These are phyloP conservation scores for Debaryomyces subglobosus DNA, from an alignment of 1,139 yeast species.

Conservation along the genomic window DNA sequence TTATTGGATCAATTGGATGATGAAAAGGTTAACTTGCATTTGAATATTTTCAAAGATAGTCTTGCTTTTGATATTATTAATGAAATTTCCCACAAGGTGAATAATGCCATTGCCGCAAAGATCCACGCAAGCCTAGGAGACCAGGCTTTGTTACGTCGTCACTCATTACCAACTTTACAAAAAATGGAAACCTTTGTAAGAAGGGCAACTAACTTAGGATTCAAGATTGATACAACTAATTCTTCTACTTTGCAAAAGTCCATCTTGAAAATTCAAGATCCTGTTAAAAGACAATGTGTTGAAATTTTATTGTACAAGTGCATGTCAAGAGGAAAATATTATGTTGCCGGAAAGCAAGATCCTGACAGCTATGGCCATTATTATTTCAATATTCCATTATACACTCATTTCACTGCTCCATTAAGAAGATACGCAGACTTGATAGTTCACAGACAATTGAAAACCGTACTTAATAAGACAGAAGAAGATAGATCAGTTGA, in stretches of 20 bases:
- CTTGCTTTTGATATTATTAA: conserved; percentile 62
- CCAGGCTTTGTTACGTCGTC: conserved; percentile 82
- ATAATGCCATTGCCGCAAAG: conserved; percentile 83
- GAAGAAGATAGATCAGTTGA: conserved; percentile 38
- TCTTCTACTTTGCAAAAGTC: conserved; percentile 76
- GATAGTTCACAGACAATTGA: conserved; percentile 90
- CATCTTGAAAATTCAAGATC: conserved; percentile 64
- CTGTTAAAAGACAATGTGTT: conserved; percentile 68
- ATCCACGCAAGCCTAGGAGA: conserved; percentile 79
- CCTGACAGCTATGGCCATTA: conserved; percentile 80
- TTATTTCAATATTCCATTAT: conserved; percentile 78
- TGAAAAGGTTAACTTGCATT: conserved; percentile 69
- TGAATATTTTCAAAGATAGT: conserved; percentile 72
- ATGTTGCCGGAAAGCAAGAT: conserved; percentile 85
- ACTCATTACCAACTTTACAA: conserved; percentile 79
- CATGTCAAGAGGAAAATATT: conserved; percentile 83
- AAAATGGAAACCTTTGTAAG: conserved; percentile 80
- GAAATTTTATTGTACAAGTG: conserved; percentile 83
- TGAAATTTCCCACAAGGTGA: conserved; percentile 81
- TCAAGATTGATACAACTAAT: conserved; percentile 72
- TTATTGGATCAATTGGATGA: conserved; percentile 84
- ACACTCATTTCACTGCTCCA: conserved; percentile 94
- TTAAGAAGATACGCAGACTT: conserved; percentile 89
- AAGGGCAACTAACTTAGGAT: conserved; percentile 67
- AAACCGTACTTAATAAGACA: conserved; percentile 53